Evolutionary conservation across 768 basidiomycete genomes (phyloP).

Genomic region (Sporobolomyces pararoseus): DNA sequence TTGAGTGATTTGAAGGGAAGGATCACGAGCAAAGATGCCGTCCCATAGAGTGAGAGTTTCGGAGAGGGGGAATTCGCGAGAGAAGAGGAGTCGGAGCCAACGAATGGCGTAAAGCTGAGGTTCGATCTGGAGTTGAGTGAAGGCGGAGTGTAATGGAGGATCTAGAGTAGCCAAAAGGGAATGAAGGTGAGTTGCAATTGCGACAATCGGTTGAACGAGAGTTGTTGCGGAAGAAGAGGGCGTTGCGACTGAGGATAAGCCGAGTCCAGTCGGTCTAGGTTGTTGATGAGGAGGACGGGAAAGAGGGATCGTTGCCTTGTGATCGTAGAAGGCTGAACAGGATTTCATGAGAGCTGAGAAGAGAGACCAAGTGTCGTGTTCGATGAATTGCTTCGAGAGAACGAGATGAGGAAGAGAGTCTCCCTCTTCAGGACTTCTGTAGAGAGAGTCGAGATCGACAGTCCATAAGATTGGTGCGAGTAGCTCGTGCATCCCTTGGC

Average conservation of each 20-base stretch:
- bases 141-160: conserved; percentile 66
- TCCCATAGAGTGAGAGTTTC: conserved; percentile 93
- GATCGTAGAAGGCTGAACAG: conserved; percentile 69
- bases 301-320: conserved; percentile 36
- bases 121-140: conserved; percentile 80
- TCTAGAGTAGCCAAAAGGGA: conserved; percentile 72
- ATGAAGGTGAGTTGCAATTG: conserved; percentile 76
- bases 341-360: conserved; percentile 75
- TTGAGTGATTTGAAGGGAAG: conserved; percentile 67
- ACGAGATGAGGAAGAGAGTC: conserved; percentile 42
- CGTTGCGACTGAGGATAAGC: conserved; percentile 4
- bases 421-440: neutral
- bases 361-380: conserved; percentile 77
- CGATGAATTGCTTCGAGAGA: conserved; percentile 48
- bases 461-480: conserved; percentile 81
- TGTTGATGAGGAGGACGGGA: neutral
- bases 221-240: neutral
- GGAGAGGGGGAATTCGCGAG: conserved; percentile 77
- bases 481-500: conserved; percentile 98
- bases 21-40: conserved; percentile 82
- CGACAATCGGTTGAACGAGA: conserved; percentile 66
- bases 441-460: conserved; percentile 74
- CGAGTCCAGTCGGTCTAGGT: neutral
- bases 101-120: conserved; percentile 98
- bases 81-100: conserved; percentile 89